These are phyloP conservation scores for Mucor circinelloides DNA, from an alignment of 371 early-diverging fungal species.

Conservation along the genomic window DNA sequence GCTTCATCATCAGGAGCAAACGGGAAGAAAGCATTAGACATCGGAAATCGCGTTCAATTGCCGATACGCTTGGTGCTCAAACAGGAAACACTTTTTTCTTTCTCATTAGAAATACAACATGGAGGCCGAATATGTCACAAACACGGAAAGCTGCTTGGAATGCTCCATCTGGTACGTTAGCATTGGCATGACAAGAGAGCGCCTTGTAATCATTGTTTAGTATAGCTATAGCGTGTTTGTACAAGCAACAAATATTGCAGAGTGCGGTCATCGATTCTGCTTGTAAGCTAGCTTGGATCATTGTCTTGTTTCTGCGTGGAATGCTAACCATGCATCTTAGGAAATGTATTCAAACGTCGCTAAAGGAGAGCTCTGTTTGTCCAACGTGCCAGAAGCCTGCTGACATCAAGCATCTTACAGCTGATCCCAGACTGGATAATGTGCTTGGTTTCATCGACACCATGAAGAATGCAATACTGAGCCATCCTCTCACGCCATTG, in stretches of 20 bases:
- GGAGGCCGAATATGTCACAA: neutral
- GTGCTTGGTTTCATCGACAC: slow-evolving; percentile 6
- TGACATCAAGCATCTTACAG: neutral
- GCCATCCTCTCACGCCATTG: slow-evolving; percentile 2
- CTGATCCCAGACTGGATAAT: slow-evolving; percentile 8
- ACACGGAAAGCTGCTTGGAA: neutral
- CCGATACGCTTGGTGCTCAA: neutral
- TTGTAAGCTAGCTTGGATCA: slow-evolving; percentile 7
- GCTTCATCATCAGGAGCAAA: too few relatives aligned
- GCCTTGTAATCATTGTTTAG: neutral
- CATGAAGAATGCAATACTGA: slow-evolving; percentile 4
- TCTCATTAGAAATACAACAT: neutral
- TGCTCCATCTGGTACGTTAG: neutral
- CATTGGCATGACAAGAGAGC: neutral
- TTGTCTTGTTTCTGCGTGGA: neutral
- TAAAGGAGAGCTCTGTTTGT: neutral
- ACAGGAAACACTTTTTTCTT: neutral
- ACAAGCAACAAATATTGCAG: slow-evolving; percentile 1
- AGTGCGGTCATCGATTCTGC: slow-evolving; percentile 23
- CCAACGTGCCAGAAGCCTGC: slow-evolving; percentile 18
- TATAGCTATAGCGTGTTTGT: neutral
- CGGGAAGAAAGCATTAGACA: too few relatives aligned
- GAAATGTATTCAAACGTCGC: slow-evolving; percentile 4
- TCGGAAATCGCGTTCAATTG: neutral
- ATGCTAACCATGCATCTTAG: neutral